A percentile compares a stretch with the other conserved stretches of the same genome.
These are phyloP conservation scores for Cyphellophora attinorum DNA, from an alignment of 2,329 filamentous ascomycete species.

Conservation along the genomic window DNA sequence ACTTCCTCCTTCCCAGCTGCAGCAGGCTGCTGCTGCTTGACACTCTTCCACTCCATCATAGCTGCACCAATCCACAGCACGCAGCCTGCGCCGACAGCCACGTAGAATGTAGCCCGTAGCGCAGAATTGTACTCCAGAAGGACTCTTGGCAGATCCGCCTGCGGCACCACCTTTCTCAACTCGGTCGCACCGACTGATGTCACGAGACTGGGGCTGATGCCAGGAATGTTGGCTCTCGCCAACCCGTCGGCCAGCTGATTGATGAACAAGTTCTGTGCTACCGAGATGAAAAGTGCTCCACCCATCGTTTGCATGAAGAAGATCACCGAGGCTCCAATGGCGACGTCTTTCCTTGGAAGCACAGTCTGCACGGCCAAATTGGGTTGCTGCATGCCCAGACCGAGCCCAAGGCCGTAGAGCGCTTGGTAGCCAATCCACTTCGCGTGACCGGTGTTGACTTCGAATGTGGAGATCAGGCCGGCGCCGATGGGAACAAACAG, in stretches of 20 bases:
- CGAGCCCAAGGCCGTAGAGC: conserved; percentile 23
- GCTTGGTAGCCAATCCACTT: conserved; percentile 26
- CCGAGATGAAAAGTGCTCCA: conserved; percentile 16
- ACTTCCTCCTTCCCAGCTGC: not conserved
- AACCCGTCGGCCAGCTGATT: conserved; percentile 12
- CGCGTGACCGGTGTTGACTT: conserved; percentile 6
- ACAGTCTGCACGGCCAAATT: conserved; percentile 19
- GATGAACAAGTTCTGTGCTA: conserved; percentile 19
- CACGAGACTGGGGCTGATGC: conserved; percentile 10
- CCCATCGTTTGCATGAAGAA: conserved; percentile 18
- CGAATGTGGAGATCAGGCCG: conserved; percentile 23
- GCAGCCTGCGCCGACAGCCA: conserved; percentile 37
- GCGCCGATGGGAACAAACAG: conserved; percentile 20
- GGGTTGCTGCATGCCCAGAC: conserved; percentile 20
- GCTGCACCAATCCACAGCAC: conserved; percentile 38
- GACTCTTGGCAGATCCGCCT: conserved; percentile 43
- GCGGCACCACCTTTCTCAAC: conserved; percentile 44
- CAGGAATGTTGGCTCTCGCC: conserved; percentile 9
- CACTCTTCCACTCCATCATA: conserved; percentile 54
- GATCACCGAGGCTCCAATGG: conserved; percentile 17
- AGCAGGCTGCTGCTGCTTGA: conserved; percentile 43
- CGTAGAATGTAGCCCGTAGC: conserved; percentile 50
- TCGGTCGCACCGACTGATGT: conserved; percentile 13
- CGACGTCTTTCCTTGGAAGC: conserved; percentile 20
- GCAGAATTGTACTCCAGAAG: conserved; percentile 55